These are phyloP conservation scores for Blastomyces emzantsi DNA, from an alignment of 2,329 filamentous ascomycete species.

Conservation along the genomic window DNA sequence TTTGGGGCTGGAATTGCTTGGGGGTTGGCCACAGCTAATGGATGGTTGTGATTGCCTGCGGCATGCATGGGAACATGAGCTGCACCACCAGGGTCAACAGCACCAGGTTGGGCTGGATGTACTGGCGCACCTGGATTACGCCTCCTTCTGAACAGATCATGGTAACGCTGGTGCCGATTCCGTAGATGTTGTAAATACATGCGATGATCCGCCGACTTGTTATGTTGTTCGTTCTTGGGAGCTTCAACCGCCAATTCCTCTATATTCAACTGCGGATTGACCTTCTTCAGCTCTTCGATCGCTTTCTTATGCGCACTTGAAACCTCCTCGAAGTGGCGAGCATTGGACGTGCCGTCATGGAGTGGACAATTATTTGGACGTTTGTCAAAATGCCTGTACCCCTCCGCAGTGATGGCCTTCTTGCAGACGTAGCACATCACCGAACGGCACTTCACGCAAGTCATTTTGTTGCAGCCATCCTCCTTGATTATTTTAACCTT, in stretches of 20 bases:
- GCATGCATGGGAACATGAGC: neutral
- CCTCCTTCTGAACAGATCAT: neutral
- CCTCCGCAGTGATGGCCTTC: constrained; percentile 46
- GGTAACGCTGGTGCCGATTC: neutral
- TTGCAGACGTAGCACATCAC: constrained; percentile 56
- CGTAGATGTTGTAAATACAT: neutral
- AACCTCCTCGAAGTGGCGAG: constrained; percentile 56
- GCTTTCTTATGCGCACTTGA: constrained; percentile 51
- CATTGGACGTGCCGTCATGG: constrained; percentile 48
- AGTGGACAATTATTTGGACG: constrained; percentile 46
- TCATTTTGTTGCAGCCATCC: constrained; percentile 75
- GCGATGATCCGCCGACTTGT: neutral
- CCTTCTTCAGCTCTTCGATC: constrained; percentile 45
- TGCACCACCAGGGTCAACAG: neutral
- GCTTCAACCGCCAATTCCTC: constrained; percentile 52
- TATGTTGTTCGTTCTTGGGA: constrained; percentile 6
- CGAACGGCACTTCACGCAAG: constrained; percentile 50
- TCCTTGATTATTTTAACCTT: constrained; percentile 71
- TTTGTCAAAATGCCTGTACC: constrained; percentile 60
- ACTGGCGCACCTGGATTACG: neutral
- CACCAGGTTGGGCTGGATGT: neutral
- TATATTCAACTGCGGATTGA: constrained; percentile 53
- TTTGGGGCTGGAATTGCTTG: neutral
- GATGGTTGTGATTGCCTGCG: neutral
- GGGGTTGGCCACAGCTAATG: neutral